Percentiles rank a stretch among this genome's conserved stretches.
Conservation (phyloP, 2,329 filamentous ascomycete species). For the Lasiodiplodia citricola region DNA sequence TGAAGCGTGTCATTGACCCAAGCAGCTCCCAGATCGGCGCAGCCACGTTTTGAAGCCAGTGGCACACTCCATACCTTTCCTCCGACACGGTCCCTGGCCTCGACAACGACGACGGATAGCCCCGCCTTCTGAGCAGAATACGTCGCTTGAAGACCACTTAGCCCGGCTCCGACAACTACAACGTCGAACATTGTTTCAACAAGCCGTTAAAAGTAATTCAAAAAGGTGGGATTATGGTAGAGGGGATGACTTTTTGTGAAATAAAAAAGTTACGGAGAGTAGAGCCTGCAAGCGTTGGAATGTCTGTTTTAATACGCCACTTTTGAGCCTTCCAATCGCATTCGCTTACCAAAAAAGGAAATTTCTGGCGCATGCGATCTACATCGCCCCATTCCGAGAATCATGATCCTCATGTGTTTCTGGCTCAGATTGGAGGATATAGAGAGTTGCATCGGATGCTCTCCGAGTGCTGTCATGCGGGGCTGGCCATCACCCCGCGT, state of each 20-base stretch:
- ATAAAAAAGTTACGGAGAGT: neutral
- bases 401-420: too few species aligned
- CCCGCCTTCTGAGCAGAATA: slow-evolving; percentile 45
- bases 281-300: neutral
- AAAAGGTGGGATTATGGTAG: too few species aligned
- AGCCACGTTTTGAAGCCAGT: slow-evolving; percentile 40
- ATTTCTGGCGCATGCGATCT: neutral
- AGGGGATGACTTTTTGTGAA: neutral
- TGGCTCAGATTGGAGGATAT: neutral
- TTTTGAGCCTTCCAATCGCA: neutral
- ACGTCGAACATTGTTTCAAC: slow-evolving; percentile 11
- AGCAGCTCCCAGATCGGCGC: slow-evolving; percentile 59
- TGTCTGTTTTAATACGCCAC: neutral
- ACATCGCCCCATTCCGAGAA: neutral
- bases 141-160: slow-evolving; percentile 35
- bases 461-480: neutral
- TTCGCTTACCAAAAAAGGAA: neutral
- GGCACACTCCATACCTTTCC: slow-evolving; percentile 57
- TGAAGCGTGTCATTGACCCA: slow-evolving; percentile 66
- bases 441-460: neutral
- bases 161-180: slow-evolving; percentile 54
- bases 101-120: slow-evolving; percentile 51
- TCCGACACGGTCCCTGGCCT: slow-evolving; percentile 57
- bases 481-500: neutral
- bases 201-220: neutral